Conservation (phyloP, 768 basidiomycete species). For the Hericium alpestre region DNA sequence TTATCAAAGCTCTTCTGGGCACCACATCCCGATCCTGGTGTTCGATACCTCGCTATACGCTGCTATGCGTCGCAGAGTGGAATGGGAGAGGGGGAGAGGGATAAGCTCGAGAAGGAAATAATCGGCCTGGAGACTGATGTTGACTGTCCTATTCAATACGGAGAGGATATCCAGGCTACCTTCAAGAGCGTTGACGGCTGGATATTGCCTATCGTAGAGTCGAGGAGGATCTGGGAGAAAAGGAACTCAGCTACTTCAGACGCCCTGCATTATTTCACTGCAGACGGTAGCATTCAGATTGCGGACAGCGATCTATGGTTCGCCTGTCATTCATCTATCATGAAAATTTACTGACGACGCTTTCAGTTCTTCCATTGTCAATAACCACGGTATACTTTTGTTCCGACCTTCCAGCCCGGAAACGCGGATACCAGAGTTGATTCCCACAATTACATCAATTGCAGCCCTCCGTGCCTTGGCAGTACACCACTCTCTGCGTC, state of each 20-base stretch:
- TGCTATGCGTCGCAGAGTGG: conserved; percentile 70
- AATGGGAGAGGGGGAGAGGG: conserved; percentile 70
- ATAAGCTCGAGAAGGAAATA: conserved; percentile 47
- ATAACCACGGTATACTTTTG: conserved; percentile 59
- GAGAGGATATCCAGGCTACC: conserved; percentile 36
- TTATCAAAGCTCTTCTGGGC: conserved; percentile 35
- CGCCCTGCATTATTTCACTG: conserved; percentile 35
- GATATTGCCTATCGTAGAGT: conserved; percentile 68
- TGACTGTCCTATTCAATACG: conserved; percentile 58
- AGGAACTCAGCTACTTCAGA: conserved; percentile 36
- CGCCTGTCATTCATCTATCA: conserved; percentile 8
- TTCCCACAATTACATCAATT: conserved; percentile 54
- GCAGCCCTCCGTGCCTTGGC: conserved; percentile 53
- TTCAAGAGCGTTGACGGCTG: conserved; percentile 57
- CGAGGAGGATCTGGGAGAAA: conserved; percentile 42
- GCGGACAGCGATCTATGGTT: conserved; percentile 47
- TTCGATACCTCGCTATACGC: conserved; percentile 60
- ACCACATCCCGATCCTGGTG: conserved; percentile 51
- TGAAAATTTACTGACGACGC: conserved; percentile 11
- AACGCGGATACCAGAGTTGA: conserved; percentile 29
- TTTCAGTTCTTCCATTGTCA: conserved; percentile 43
- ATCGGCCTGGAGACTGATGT: conserved; percentile 49
- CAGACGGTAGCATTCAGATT: conserved; percentile 30
- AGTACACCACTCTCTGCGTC: conserved; percentile 49
- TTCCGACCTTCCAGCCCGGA: conserved; percentile 31